phyloP scores from a whole-genome alignment of 2,329 filamentous ascomycete species.

The Corniculantispora saksenae region DNA sequence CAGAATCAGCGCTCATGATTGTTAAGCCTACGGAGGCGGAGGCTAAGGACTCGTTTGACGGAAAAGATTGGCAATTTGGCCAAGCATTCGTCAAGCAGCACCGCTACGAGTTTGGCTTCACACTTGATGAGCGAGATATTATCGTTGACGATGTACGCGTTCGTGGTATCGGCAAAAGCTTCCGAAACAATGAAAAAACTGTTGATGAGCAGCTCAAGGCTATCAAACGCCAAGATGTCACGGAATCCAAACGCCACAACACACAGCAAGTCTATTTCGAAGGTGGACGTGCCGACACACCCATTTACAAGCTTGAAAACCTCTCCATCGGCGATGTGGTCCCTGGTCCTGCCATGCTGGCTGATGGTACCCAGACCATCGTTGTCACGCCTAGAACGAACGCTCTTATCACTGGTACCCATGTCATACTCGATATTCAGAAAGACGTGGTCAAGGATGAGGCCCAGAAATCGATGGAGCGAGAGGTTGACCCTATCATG shows the following conservation, averaged over 20 bases:
- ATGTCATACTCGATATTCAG: constrained; percentile 84
- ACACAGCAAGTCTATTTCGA: constrained; percentile 79
- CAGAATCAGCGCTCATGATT: constrained; percentile 89
- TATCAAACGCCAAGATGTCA: constrained; percentile 60
- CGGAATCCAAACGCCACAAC: constrained; percentile 63
- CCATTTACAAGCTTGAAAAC: constrained; percentile 79
- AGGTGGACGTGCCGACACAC: constrained; percentile 73
- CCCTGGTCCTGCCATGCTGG: constrained; percentile 80
- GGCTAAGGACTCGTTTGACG: constrained; percentile 57
- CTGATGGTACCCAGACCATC: constrained; percentile 88
- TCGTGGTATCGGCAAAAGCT: constrained; percentile 86
- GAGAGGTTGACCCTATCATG: constrained; percentile 65
- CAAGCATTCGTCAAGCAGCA: constrained; percentile 85
- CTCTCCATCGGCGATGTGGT: constrained; percentile 72
- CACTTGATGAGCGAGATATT: constrained; percentile 78
- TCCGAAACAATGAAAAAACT: constrained; percentile 75
- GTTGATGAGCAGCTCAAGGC: constrained; percentile 80
- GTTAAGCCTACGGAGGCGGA: constrained; percentile 69
- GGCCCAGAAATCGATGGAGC: not conserved
- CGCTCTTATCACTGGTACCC: constrained; percentile 78
- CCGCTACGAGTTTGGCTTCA: constrained; percentile 91
- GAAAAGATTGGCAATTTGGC: constrained; percentile 78
- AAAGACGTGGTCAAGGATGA: constrained; percentile 47
- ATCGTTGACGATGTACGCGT: constrained; percentile 89
- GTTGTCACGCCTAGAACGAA: constrained; percentile 79